Percentiles rank a stretch among this genome's conserved stretches.
Conservation (phyloP, 805 yeast genomes). For the Vanderwaltozyma tropicalis region DNA sequence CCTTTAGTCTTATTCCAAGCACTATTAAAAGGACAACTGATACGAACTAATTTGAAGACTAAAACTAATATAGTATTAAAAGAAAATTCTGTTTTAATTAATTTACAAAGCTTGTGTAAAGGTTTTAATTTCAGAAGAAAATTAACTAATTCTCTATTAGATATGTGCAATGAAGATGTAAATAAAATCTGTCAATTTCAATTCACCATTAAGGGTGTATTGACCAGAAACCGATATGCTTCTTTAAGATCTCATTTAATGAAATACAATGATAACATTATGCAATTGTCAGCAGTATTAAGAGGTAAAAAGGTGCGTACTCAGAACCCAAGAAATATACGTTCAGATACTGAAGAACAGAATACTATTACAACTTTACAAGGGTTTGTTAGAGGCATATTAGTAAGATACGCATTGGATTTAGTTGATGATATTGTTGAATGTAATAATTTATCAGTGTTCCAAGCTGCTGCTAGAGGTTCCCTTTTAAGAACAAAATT, state of each 20-base stretch:
- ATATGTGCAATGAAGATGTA: neutral
- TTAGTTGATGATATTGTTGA: constrained; percentile 44
- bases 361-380: constrained; percentile 38
- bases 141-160: too few species aligned
- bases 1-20: constrained; percentile 16
- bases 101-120: too few species aligned
- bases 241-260: constrained; percentile 19
- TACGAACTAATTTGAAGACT: neutral
- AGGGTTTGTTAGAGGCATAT: constrained; percentile 51
- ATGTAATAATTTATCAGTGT: constrained; percentile 28
- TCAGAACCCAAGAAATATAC: neutral
- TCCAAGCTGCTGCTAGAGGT: constrained; percentile 54
- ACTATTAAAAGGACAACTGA: constrained; percentile 9
- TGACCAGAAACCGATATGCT: neutral
- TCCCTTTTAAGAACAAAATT: constrained; percentile 30
- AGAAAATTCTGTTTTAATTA: too few species aligned
- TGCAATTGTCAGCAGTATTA: constrained; percentile 8
- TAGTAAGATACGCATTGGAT: constrained; percentile 48
- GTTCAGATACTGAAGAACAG: neutral
- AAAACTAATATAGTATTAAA: neutral
- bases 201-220: constrained; percentile 43
- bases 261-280: constrained; percentile 3
- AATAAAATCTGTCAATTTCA: constrained; percentile 33
- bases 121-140: too few species aligned
- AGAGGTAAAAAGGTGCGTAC: constrained; percentile 7